Base-by-base conservation (phyloP, 1,284 basidiomycete species). In the Pisolithus thermaeus region DNA sequence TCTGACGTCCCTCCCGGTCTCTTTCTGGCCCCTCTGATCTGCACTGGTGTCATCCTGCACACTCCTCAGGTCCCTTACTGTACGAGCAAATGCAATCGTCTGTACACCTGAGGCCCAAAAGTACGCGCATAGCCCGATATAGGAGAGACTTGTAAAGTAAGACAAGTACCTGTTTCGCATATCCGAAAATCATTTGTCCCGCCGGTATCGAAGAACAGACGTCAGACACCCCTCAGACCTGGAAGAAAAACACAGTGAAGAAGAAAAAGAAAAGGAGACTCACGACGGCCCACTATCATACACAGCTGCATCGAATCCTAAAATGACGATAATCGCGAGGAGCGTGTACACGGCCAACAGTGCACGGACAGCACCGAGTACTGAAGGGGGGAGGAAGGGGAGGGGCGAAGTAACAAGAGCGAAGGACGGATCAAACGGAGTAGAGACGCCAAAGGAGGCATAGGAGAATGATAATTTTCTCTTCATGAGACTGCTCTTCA, bases 61-160 rank as follows among this genome's bases (percentile, higher is more conserved):
- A 16, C 22, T 20, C 30, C 44, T n/a, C 32, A 46, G 7, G 8
- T 32, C 20, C 14, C 30, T 46, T 18, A 46, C 18, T 30, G 44
- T 11, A 36, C 22, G 30, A 9, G 72, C 74, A 53, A 77, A 84
- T 1, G 64, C 62, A 12, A 77, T 49, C 0, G 80, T 79, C 53
- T 87, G 84, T 2, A 79, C 70, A 4, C 75, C 71, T 1, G 83
- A 65, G 0, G 81, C 82, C 60, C 74, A 82, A 63, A 81, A 78
- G 64, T 85, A 87, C 14, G 81, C 72, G 30, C 74, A 72, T 3
- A 87, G 58, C 0, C 85, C 85, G 43, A 79, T 78, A 55, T 80
- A 84, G 1, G 80, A 75, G 3, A 87, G 72, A 52, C 80, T 61
- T 0, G 85, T 83, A 66, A 88, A 83, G 65, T 78, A 84, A 4